Conservation (phyloP, 1,284 basidiomycete genomes). For the Sanghuangporus weigelae region DNA sequence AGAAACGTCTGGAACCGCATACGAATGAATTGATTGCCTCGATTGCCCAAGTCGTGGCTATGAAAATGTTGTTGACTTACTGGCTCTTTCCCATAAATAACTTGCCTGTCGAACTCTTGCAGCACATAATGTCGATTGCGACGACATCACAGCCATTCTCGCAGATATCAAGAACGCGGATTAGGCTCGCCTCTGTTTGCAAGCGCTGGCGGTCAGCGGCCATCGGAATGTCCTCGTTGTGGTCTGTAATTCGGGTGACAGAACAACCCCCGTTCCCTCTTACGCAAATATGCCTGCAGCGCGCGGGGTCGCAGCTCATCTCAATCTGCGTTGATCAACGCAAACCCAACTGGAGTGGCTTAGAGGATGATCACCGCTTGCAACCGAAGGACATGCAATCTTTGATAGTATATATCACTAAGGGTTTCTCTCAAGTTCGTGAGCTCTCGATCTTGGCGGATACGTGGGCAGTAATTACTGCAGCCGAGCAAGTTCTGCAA, state of each 20-base stretch:
- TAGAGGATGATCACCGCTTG: conserved; percentile 28
- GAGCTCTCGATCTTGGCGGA: conserved; percentile 49
- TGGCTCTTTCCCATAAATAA: conserved; percentile 51
- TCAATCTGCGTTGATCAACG: conserved; percentile 9
- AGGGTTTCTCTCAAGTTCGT: conserved; percentile 46
- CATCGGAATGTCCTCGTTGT: conserved; percentile 45
- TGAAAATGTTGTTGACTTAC: conserved; percentile 33
- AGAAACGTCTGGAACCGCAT: not conserved
- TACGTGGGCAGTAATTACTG: conserved; percentile 44
- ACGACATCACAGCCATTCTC: conserved; percentile 39
- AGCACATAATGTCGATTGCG: conserved; percentile 53
- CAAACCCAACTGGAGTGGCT: conserved; percentile 11
- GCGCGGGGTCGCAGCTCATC: conserved; percentile 39
- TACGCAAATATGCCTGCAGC: conserved; percentile 46
- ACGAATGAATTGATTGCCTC: conserved; percentile 27
- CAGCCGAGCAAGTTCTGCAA: conserved; percentile 43
- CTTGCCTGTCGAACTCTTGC: conserved; percentile 58
- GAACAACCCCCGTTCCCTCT: conserved; percentile 43
- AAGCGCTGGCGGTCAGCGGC: conserved; percentile 46
- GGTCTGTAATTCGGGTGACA: conserved; percentile 57
- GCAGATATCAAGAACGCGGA: conserved; percentile 35
- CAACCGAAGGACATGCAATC: conserved; percentile 36
- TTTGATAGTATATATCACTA: conserved; percentile 42
- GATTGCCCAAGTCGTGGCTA: conserved; percentile 1
- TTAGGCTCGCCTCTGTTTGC: conserved; percentile 53